Percentiles rank a stretch among this genome's conserved stretches.
Evolutionary conservation across 2,329 filamentous ascomycete species (phyloP).

Genomic region (Exophiala mesophila): DNA sequence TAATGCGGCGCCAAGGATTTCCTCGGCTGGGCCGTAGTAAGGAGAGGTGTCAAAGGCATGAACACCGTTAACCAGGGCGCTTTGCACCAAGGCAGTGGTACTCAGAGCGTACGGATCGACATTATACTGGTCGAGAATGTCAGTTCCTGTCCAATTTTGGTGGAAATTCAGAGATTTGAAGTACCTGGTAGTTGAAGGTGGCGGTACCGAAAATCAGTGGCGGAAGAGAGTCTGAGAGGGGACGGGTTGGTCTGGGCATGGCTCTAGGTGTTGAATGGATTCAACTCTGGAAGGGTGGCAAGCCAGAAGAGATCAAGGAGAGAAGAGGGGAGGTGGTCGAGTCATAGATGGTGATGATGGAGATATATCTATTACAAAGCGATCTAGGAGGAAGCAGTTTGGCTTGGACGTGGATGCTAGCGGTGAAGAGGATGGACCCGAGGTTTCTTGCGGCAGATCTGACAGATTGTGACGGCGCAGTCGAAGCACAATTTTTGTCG

Average conservation of each 20-base stretch:
- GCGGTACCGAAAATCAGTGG: conserved; percentile 47
- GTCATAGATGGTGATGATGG: background rate
- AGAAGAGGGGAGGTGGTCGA: conserved; percentile 6
- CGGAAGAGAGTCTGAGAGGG: conserved; percentile 39
- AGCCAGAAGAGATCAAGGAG: background rate
- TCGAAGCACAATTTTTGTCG: too few species aligned
- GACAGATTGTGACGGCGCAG: background rate
- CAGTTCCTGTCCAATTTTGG: conserved; percentile 39
- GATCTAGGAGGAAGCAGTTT: too few species aligned
- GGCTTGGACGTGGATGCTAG: background rate
- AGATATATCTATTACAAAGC: background rate
- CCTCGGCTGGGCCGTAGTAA: conserved; percentile 51
- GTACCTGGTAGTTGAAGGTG: conserved; percentile 43
- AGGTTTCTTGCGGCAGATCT: conserved; percentile 4
- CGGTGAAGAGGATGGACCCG: background rate
- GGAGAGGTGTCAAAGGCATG: conserved; percentile 52
- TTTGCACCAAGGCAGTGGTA: conserved; percentile 44
- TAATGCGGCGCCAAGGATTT: conserved; percentile 46
- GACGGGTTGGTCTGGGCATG: conserved; percentile 14
- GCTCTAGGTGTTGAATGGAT: conserved; percentile 9
- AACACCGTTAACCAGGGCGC: conserved; percentile 44
- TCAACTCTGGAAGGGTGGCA: too few species aligned
- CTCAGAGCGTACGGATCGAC: conserved; percentile 46
- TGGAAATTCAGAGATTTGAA: conserved; percentile 27
- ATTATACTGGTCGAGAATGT: conserved; percentile 44